Conservation (phyloP, 768 basidiomycete species). For the Obba rivulosa region DNA sequence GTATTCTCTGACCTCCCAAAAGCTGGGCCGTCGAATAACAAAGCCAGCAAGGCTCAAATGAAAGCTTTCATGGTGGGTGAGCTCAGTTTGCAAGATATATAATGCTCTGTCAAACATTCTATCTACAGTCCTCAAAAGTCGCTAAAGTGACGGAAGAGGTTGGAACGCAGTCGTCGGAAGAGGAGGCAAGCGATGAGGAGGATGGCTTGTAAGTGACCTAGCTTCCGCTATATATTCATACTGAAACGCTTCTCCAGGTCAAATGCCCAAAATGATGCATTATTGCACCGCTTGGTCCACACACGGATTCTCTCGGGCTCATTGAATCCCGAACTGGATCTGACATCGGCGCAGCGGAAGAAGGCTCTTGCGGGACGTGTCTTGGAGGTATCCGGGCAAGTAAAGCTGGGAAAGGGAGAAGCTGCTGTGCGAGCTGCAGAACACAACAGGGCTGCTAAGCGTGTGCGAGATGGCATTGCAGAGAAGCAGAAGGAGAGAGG, state of each 20-base stretch:
- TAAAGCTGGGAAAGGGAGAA: constrained; percentile 75
- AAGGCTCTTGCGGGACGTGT: constrained; percentile 78
- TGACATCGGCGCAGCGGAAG: constrained; percentile 61
- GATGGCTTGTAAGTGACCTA: constrained; percentile 44
- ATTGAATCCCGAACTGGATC: constrained; percentile 50
- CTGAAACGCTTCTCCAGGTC: constrained; percentile 38
- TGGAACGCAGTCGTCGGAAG: constrained; percentile 14
- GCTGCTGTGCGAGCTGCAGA: constrained; percentile 52
- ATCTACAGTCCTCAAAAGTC: constrained; percentile 71
- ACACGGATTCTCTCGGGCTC: constrained; percentile 76
- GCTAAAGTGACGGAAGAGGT: constrained; percentile 46
- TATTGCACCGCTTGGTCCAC: constrained; percentile 75
- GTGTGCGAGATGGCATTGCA: constrained; percentile 63
- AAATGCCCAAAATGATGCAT: constrained; percentile 71
- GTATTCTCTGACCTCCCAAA: constrained; percentile 45
- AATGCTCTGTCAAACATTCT: not conserved
- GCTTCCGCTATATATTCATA: not conserved
- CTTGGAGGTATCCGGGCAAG: constrained; percentile 62
- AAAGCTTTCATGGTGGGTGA: constrained; percentile 72
- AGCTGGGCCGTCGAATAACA: constrained; percentile 16
- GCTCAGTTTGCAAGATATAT: not conserved
- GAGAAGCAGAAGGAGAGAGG: constrained; percentile 56
- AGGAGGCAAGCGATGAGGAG: constrained; percentile 34
- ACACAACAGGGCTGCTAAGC: constrained; percentile 65
- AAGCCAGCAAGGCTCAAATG: constrained; percentile 36